A percentile compares a stretch with the other conserved stretches of the same genome.
Conservation (phyloP, 1,139 yeast species). For the Candida sanyaensis region DNA sequence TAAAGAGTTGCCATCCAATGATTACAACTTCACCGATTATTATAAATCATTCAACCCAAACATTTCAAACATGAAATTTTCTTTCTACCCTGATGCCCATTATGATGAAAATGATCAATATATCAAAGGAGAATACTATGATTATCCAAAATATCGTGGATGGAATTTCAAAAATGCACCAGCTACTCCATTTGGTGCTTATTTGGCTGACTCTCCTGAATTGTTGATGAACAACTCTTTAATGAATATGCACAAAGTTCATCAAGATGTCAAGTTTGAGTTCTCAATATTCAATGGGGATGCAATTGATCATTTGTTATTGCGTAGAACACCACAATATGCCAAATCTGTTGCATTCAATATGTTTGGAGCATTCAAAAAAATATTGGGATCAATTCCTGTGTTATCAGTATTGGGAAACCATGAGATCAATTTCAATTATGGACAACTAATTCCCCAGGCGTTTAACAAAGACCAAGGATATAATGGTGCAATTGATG, state of each 20-base stretch:
- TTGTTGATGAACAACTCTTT: slow-evolving; percentile 57
- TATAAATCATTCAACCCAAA: slow-evolving; percentile 20
- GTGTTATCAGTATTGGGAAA: not conserved
- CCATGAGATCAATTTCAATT: not conserved
- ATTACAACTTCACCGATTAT: slow-evolving; percentile 36
- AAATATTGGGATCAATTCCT: not conserved
- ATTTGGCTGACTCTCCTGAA: slow-evolving; percentile 67
- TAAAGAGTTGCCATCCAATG: slow-evolving; percentile 25
- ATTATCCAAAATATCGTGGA: slow-evolving; percentile 37
- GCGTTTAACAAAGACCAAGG: slow-evolving; percentile 32
- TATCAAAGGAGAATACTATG: slow-evolving; percentile 42
- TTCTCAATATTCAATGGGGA: slow-evolving; percentile 73
- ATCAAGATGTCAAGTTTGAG: slow-evolving; percentile 43
- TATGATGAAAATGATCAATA: slow-evolving; percentile 37
- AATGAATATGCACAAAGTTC: slow-evolving; percentile 40
- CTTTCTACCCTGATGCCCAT: slow-evolving; percentile 20
- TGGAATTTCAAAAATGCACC: slow-evolving; percentile 47
- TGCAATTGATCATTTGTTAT: slow-evolving; percentile 53
- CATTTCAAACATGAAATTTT: slow-evolving; percentile 25
- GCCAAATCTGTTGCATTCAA: not conserved
- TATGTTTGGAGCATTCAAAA: not conserved
- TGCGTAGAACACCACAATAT: not conserved
- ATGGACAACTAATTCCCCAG: not conserved
- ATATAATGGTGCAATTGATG: slow-evolving; percentile 59
- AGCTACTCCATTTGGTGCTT: slow-evolving; percentile 62